A percentile compares a stretch with the other conserved stretches of the same genome.
Conservation (phyloP, 2,329 filamentous ascomycete genomes). For the Dactylonectria macrodidyma region DNA sequence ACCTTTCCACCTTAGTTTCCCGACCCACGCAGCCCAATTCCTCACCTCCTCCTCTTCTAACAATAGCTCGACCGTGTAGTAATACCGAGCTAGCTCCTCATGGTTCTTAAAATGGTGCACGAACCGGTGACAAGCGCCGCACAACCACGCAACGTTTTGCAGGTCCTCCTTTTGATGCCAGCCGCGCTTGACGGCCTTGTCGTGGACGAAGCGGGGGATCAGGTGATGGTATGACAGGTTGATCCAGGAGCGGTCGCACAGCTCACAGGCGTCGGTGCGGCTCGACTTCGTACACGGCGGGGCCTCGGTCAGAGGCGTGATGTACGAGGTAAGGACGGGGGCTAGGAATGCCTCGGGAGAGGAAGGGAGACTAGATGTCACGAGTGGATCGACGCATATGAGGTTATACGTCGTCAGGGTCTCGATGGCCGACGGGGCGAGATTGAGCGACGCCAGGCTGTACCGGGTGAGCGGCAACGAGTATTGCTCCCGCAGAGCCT, state of each 20-base stretch:
- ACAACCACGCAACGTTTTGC: slow-evolving; percentile 89
- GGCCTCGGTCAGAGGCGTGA: slow-evolving; percentile 68
- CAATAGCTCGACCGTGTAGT: slow-evolving; percentile 81
- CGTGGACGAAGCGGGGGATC: slow-evolving; percentile 84
- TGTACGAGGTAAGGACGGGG: slow-evolving; percentile 75
- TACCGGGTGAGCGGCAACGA: slow-evolving; percentile 69
- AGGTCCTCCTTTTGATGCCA: slow-evolving; percentile 85
- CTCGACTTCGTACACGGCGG: slow-evolving; percentile 76
- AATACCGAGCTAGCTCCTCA: slow-evolving; percentile 82
- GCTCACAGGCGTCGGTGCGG: slow-evolving; percentile 75
- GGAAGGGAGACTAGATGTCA: slow-evolving; percentile 53
- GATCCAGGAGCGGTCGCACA: slow-evolving; percentile 83
- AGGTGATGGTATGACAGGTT: slow-evolving; percentile 88
- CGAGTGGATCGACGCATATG: slow-evolving; percentile 59
- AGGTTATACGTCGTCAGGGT: slow-evolving; percentile 78
- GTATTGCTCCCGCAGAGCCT: slow-evolving; percentile 68
- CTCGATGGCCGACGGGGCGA: slow-evolving; percentile 70
- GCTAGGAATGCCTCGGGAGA: slow-evolving; percentile 70
- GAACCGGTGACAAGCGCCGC: slow-evolving; percentile 86
- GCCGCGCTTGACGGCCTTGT: slow-evolving; percentile 80
- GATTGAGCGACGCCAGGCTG: slow-evolving; percentile 68
- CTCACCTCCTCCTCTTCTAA: slow-evolving; percentile 79
- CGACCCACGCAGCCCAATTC: slow-evolving; percentile 81
- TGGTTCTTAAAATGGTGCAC: slow-evolving; percentile 83
- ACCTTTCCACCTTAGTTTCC: slow-evolving; percentile 80